Conservation (phyloP, 176 grass and related monocot genomes). For the Coix lacrymajobi region DNA sequence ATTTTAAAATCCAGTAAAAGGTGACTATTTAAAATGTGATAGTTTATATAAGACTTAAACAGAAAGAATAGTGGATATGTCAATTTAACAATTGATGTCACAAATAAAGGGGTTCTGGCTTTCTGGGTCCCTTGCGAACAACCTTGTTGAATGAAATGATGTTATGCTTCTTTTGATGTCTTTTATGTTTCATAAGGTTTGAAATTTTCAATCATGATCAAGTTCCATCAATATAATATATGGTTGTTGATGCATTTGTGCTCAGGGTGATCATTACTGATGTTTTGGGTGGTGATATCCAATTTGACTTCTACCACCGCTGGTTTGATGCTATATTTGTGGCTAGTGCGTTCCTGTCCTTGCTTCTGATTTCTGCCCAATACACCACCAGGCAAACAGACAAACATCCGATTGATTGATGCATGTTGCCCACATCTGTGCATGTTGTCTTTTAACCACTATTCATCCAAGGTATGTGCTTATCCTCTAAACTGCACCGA, state of each 20-base stretch:
- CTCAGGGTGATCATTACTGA: slow-evolving; percentile 93
- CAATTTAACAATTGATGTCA: neutral
- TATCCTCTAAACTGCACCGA: neutral
- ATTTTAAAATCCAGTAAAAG: neutral
- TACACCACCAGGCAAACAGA: slow-evolving; percentile 91
- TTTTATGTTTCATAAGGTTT: neutral
- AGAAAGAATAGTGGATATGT: neutral
- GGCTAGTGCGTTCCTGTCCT: slow-evolving; percentile 84
- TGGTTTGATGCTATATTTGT: slow-evolving; percentile 99
- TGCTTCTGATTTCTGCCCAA: slow-evolving; percentile 87
- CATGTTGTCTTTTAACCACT: slow-evolving; percentile 45
- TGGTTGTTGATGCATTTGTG: slow-evolving; percentile 6
- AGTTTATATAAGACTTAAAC: neutral
- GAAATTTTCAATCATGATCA: neutral
- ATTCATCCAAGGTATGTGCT: slow-evolving; percentile 33
- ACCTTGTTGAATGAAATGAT: neutral
- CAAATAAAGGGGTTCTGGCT: neutral
- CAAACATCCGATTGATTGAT: slow-evolving; percentile 95
- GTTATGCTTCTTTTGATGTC: neutral
- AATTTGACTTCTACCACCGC: slow-evolving; percentile 97
- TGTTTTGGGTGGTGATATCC: slow-evolving; percentile 92
- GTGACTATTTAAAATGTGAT: neutral
- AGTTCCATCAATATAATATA: neutral
- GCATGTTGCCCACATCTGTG: slow-evolving; percentile 32
- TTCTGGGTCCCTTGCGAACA: neutral